Evolutionary conservation across 1,139 yeast species (phyloP).

Genomic region (Saccharomycopsis phalli): DNA sequence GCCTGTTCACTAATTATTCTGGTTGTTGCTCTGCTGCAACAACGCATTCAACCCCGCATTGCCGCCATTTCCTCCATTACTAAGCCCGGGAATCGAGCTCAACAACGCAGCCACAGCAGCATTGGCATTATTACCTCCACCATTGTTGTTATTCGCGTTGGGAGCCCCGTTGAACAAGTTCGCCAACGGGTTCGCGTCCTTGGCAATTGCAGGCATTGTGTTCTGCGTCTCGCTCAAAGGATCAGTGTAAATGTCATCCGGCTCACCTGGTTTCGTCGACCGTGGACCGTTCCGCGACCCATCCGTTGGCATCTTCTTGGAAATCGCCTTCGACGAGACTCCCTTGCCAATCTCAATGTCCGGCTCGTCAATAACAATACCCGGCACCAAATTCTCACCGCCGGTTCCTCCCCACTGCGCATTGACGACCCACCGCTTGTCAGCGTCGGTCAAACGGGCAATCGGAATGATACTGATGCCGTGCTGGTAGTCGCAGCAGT

Average conservation of each 20-base stretch:
- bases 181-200: conserved; percentile 41
- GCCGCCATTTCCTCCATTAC: neutral
- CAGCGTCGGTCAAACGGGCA: conserved; percentile 86
- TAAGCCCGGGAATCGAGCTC: conserved; percentile 18
- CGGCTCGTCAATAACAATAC: conserved; percentile 89
- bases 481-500: conserved; percentile 89
- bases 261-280: conserved; percentile 60
- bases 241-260: conserved; percentile 33
- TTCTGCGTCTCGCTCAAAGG: conserved; percentile 41
- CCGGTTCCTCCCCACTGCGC: conserved; percentile 99
- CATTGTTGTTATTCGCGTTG: conserved; percentile 20
- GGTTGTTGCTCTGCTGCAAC: conserved; percentile 11
- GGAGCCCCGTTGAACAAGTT: conserved; percentile 33
- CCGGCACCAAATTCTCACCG: conserved; percentile 73
- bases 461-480: conserved; percentile 86
- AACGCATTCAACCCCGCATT: conserved; percentile 12
- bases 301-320: conserved; percentile 80
- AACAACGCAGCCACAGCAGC: conserved; percentile 19
- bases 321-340: conserved; percentile 85
- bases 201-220: conserved; percentile 8
- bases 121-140: neutral
- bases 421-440: conserved; percentile 74
- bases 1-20: no score
- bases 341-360: conserved; percentile 96
- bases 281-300: conserved; percentile 82